Evolutionary conservation across 768 basidiomycete species (phyloP), one percentile per base, ranked within the genome.

Genomic region (Mrakia blollopis): DNA sequence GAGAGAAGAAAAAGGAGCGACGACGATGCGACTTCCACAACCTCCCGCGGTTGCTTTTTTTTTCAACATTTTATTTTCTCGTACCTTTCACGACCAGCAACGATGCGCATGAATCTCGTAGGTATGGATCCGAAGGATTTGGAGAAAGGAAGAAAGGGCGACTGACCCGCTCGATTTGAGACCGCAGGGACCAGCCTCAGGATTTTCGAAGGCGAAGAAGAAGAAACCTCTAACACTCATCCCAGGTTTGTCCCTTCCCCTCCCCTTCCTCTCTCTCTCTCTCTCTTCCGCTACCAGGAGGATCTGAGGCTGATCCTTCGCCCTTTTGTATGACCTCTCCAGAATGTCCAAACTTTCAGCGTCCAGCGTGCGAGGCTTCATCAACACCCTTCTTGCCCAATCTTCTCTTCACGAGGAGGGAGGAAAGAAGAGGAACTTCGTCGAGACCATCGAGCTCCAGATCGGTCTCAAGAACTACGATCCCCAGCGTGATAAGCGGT

Each of bases 381-480:
- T 98, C 86, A 92, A 92, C 86, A 92, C 93, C 80, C 89, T 98
- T 80, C 88, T 96, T 79, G 89, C 88, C 76, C 89, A 91, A 25
- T 89, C 93, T 82, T 91, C 86, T 80, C 91, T 91, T 86, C 71
- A 72, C 71, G 71, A 72, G 71, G 93, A 94, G 85, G 73, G 65
- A 57, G 77, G 77, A 62, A 91, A 92, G 86, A 91, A 88, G 86
- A 90, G 94, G 81, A 94, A 96, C 85, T 96, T 94, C 84, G 82
- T 94, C 79, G 94, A 96, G 88, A 97, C 94, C 76, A 90, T 96
- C 83, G 94, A 97, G 85, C 88, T 97, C 81, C 94, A 96, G 85
- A 92, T 97, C 81, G 94, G 94, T 81, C 89, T 97, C 83, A 97
- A 96, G 88, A 97, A 97, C 89, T 97, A 97, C 87, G 94, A 99